phyloP scores from a whole-genome alignment of 371 early-diverging fungal genomes.

The Apophysomyces ossiformis region DNA sequence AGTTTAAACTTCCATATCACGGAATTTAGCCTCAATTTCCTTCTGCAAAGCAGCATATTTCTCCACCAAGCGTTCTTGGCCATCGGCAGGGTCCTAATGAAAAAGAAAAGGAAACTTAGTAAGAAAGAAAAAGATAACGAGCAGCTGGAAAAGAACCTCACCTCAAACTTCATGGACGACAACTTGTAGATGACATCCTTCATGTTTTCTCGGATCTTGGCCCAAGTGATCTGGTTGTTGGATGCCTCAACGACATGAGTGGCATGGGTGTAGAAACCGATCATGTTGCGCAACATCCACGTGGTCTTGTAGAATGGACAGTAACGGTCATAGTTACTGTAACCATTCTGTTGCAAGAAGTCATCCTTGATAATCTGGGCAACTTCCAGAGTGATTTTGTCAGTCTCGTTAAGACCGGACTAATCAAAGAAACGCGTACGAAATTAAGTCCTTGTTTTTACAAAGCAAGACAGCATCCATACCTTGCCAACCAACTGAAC shows the following conservation, averaged over 20 bases:
- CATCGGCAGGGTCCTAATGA: slow-evolving; percentile 91
- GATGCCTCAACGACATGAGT: slow-evolving; percentile 93
- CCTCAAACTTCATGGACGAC: slow-evolving; percentile 99
- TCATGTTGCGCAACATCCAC: slow-evolving; percentile 98
- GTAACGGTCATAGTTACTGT: slow-evolving; percentile 99
- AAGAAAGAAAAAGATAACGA: slow-evolving; percentile 4
- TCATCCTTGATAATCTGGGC: slow-evolving; percentile 99
- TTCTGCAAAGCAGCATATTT: slow-evolving; percentile 86
- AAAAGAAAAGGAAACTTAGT: neutral
- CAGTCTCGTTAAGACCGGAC: slow-evolving; percentile 96
- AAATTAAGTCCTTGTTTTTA: neutral
- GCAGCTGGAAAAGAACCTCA: slow-evolving; percentile 15
- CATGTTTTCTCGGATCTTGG: slow-evolving; percentile 92
- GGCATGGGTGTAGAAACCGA: slow-evolving; percentile 96
- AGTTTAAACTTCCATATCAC: slow-evolving; percentile 53
- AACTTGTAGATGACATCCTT: slow-evolving; percentile 96
- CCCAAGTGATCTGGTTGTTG: slow-evolving; percentile 92
- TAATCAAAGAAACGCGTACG: slow-evolving; percentile 15
- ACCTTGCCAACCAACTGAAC: slow-evolving; percentile 99
- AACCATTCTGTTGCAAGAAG: slow-evolving; percentile 99
- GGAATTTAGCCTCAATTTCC: slow-evolving; percentile 97
- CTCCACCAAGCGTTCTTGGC: slow-evolving; percentile 84
- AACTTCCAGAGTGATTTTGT: slow-evolving; percentile 99
- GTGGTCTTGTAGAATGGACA: slow-evolving; percentile 99
- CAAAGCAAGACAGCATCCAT: neutral